phyloP scores from a whole-genome alignment of 257 asterid species.

The Petunia axillaris region DNA sequence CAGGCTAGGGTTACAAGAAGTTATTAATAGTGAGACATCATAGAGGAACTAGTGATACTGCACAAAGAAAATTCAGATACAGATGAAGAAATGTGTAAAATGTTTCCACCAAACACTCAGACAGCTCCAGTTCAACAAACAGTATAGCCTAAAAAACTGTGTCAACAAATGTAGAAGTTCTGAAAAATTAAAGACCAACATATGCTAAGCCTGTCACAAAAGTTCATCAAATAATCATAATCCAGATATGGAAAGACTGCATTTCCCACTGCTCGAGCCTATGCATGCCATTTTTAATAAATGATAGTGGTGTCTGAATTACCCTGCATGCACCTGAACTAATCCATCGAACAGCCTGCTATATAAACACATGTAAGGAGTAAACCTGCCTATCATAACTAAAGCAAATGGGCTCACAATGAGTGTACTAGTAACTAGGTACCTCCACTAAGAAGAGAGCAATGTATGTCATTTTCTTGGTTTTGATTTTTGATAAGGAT shows the following conservation, averaged over 20 bases:
- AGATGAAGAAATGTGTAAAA: conserved; percentile 20
- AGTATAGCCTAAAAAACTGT: background rate
- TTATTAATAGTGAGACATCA: conserved; percentile 12
- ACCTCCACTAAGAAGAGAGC: background rate
- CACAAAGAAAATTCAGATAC: background rate
- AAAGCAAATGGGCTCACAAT: background rate
- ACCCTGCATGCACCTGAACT: background rate
- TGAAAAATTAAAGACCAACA: background rate
- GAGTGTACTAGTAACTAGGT: background rate
- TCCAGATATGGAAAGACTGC: background rate
- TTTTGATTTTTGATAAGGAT: background rate
- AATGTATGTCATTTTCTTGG: background rate
- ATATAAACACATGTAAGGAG: background rate
- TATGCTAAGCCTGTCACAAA: conserved; percentile 10
- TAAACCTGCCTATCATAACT: background rate
- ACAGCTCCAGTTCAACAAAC: background rate
- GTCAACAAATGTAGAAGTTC: conserved; percentile 6
- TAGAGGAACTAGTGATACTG: conserved; percentile 15
- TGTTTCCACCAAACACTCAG: background rate
- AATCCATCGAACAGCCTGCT: background rate
- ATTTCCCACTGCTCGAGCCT: background rate
- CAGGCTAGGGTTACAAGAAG: conserved; percentile 4
- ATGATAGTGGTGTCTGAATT: background rate
- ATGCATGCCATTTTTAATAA: background rate
- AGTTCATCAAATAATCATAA: background rate